A percentile compares a stretch with the other conserved stretches of the same genome.
These are phyloP conservation scores for Elsinoe australis DNA, from an alignment of 2,329 filamentous ascomycete species.

Conservation along the genomic window DNA sequence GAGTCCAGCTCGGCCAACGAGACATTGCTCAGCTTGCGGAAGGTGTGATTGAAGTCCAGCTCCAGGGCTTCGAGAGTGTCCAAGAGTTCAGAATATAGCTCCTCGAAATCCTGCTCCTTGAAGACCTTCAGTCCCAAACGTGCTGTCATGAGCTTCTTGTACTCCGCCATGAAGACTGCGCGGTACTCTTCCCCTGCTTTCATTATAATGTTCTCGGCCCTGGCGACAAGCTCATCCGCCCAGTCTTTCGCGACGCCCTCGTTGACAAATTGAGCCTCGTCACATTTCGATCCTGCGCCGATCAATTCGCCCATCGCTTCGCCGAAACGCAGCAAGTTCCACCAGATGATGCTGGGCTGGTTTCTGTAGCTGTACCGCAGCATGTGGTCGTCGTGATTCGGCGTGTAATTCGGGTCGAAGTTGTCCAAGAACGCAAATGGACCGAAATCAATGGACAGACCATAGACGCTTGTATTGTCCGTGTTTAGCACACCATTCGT, in stretches of 20 bases:
- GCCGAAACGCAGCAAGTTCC: conserved; percentile 88
- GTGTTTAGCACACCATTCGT: conserved; percentile 98
- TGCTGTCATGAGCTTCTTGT: conserved; percentile 73
- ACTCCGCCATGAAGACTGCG: conserved; percentile 77
- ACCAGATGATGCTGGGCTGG: conserved; percentile 95
- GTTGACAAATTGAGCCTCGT: conserved; percentile 61
- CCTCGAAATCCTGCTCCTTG: conserved; percentile 68
- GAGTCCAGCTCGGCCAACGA: conserved; percentile 56
- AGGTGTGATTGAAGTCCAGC: conserved; percentile 91
- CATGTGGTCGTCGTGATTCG: conserved; percentile 88
- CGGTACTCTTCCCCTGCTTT: conserved; percentile 82
- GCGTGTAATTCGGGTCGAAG: conserved; percentile 89
- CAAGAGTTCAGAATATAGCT: conserved; percentile 71
- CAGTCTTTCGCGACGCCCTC: conserved; percentile 66
- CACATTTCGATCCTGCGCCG: conserved; percentile 64
- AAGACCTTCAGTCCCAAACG: conserved; percentile 67
- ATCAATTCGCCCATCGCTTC: conserved; percentile 84
- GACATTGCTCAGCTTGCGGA: conserved; percentile 66
- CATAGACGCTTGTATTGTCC: conserved; percentile 88
- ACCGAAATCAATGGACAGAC: conserved; percentile 86
- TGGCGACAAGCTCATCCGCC: conserved; percentile 61
- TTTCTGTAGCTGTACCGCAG: conserved; percentile 87
- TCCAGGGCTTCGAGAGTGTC: conserved; percentile 75
- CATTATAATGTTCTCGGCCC: conserved; percentile 77
- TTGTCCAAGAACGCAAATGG: conserved; percentile 97